Evolutionary conservation across 2,329 filamentous ascomycete species (phyloP).

Genomic region (Aspergillus sp.): DNA sequence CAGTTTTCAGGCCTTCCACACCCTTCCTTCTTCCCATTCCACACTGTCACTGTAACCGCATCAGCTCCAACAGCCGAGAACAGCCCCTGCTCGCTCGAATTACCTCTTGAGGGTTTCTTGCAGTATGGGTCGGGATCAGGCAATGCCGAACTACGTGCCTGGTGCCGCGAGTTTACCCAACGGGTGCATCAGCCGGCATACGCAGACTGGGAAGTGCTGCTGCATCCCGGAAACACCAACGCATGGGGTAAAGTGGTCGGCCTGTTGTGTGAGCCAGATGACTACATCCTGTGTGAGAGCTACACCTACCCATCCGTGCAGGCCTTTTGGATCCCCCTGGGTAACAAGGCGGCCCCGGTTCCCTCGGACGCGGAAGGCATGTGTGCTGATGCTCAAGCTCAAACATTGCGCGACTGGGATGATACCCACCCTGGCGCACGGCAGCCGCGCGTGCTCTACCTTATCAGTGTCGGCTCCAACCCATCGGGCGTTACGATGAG

Average conservation of each 20-base stretch:
- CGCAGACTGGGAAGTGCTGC: background rate
- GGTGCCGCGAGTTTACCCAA: background rate
- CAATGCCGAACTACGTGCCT: background rate
- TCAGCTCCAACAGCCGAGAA: background rate
- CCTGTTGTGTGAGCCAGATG: background rate
- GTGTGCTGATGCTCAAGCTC: background rate
- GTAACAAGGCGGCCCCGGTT: background rate
- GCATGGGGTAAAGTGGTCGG: background rate
- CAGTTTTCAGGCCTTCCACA: background rate
- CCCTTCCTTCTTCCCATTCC: background rate
- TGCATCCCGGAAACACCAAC: background rate
- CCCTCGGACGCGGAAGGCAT: background rate
- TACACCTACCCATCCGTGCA: background rate
- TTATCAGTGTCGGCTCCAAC: background rate
- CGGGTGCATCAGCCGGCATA: background rate
- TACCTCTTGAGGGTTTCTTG: too few species aligned
- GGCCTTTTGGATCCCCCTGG: background rate
- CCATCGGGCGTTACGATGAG: background rate
- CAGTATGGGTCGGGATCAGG: background rate
- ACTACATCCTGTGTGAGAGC: background rate
- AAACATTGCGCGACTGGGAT: background rate
- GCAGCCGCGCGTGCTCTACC: background rate
- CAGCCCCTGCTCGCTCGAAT: too few species aligned
- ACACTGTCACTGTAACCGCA: background rate
- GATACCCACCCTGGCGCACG: background rate